Percentiles rank a stretch among this genome's conserved stretches.
Conservation (phyloP, 306 rosid genomes). For the Gynostemma pentaphyllum region DNA sequence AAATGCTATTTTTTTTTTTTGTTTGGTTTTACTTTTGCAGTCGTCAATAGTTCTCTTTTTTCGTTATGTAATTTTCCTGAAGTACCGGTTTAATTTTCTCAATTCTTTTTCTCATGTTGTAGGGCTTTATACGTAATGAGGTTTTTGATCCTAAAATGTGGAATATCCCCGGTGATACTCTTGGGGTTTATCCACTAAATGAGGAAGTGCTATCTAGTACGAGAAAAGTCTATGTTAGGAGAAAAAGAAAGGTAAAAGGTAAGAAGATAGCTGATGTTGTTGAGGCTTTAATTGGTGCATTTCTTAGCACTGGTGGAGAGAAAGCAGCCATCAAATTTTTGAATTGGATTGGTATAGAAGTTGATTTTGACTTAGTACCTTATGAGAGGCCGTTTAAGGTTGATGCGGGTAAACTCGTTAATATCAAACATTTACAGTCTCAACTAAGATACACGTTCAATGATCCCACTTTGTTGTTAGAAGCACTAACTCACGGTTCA, state of each 20-base stretch:
- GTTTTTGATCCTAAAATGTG: conserved; percentile 55
- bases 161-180: conserved; percentile 52
- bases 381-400: conserved; percentile 24
- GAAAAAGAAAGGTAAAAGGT: conserved; percentile 32
- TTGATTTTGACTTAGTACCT: conserved; percentile 31
- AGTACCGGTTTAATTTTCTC: not conserved
- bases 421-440: conserved; percentile 37
- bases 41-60: not conserved
- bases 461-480: conserved; percentile 51
- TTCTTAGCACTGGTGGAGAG: conserved; percentile 67
- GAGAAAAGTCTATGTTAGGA: conserved; percentile 25
- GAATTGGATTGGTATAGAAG: conserved; percentile 65
- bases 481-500: conserved; percentile 91
- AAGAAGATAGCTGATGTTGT: conserved; percentile 76
- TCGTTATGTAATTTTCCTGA: not conserved
- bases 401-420: conserved; percentile 29
- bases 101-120: conserved; percentile 12
- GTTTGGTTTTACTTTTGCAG: too few species aligned
- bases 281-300: conserved; percentile 88
- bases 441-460: conserved; percentile 44
- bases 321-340: conserved; percentile 47
- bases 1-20: not conserved
- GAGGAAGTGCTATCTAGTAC: conserved; percentile 20
- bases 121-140: conserved; percentile 71
- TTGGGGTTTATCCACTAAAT: conserved; percentile 11